Evolutionary conservation across 2,329 filamentous ascomycete genomes (phyloP).

Genomic region (Xylaria sp.): DNA sequence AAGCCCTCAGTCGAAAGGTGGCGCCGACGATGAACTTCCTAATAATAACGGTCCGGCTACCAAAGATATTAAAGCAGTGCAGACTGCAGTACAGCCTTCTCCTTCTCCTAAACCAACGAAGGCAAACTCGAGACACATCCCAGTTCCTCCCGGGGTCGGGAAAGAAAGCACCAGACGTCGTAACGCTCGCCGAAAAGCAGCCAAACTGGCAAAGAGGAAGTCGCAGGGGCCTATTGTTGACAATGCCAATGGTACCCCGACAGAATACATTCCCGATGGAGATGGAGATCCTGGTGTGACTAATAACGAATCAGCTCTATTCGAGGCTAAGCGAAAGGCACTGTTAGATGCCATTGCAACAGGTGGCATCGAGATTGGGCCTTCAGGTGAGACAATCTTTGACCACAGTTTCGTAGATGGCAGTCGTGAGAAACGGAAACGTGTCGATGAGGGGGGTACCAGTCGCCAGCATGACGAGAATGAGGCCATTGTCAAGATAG

Average conservation of each 20-base stretch:
- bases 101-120: conserved; percentile 8
- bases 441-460: conserved; percentile 21
- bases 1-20: conserved; percentile 27
- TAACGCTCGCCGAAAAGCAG: conserved; percentile 61
- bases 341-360: conserved; percentile 62
- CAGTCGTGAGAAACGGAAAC: conserved; percentile 44
- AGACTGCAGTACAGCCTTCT: background rate
- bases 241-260: background rate
- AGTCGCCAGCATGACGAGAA: conserved; percentile 6
- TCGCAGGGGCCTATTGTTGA: conserved; percentile 34
- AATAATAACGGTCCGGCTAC: background rate
- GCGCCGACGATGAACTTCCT: background rate
- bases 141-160: conserved; percentile 52
- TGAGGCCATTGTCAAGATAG: conserved; percentile 12
- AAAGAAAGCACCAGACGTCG: conserved; percentile 61
- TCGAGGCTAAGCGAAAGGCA: conserved; percentile 62
- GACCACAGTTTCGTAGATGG: conserved; percentile 21
- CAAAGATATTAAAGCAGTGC: background rate
- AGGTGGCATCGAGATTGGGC: conserved; percentile 62
- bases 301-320: conserved; percentile 53
- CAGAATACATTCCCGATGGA: conserved; percentile 2
- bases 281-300: conserved; percentile 34
- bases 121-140: conserved; percentile 1
- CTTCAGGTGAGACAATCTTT: conserved; percentile 29
- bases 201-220: conserved; percentile 50